Conservation (phyloP, 192 early-diverging fungal species). For the Backusella mclennaniae region DNA sequence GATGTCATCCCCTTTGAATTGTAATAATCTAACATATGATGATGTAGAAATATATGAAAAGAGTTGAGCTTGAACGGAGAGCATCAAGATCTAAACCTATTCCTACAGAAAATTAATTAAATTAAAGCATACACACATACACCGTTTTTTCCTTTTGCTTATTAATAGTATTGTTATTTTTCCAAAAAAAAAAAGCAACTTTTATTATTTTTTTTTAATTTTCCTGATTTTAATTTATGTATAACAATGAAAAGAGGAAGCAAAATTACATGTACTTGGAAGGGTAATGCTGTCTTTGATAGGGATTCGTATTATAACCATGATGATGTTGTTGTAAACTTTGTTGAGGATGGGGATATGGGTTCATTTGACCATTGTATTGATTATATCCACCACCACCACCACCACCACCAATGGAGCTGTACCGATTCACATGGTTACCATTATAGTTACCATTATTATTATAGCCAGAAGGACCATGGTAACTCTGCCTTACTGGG, state of each 20-base stretch:
- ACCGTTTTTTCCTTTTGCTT: background rate
- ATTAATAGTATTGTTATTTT: constrained; percentile 2
- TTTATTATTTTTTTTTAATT: background rate
- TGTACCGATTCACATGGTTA: background rate
- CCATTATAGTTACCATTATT: background rate
- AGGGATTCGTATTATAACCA: background rate
- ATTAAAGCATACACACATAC: background rate
- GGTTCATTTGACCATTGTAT: background rate
- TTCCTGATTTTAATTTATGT: background rate
- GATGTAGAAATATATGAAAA: constrained; percentile 23
- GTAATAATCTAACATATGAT: background rate
- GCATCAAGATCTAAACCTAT: constrained; percentile 11
- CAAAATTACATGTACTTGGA: background rate
- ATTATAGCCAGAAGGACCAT: background rate
- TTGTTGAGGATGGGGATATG: background rate
- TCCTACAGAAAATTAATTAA: background rate
- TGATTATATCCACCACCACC: background rate
- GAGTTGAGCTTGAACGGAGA: constrained; percentile 16
- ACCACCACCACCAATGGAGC: background rate
- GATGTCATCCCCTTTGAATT: background rate
- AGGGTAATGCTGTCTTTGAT: background rate
- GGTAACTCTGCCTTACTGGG: background rate
- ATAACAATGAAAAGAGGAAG: background rate
- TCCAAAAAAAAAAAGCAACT: background rate
- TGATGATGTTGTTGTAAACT: background rate